These are phyloP conservation scores for Verticillium longisporum DNA, from an alignment of 2,329 filamentous ascomycete species.

Conservation along the genomic window DNA sequence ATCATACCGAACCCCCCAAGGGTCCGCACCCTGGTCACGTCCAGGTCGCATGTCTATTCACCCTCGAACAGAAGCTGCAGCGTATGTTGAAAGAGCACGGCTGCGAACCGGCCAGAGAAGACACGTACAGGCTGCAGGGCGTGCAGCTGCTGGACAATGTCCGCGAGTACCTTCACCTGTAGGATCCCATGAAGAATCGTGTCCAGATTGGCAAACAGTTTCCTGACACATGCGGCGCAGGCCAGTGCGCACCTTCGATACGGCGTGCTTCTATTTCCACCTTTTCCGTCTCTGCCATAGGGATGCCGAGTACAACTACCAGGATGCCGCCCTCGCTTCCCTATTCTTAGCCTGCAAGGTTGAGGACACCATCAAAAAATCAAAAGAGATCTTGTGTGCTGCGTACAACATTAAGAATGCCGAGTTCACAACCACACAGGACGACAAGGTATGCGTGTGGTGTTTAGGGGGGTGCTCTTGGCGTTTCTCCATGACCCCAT, in stretches of 20 bases:
- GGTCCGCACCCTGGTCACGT: conserved; percentile 42
- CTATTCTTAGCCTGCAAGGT: conserved; percentile 94
- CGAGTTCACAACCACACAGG: conserved; percentile 63
- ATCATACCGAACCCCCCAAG: conserved; percentile 11
- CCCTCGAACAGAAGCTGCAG: conserved; percentile 74
- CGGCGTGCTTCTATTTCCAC: conserved; percentile 88
- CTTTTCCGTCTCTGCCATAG: conserved; percentile 82
- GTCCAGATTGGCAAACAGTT: not conserved
- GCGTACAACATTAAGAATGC: conserved; percentile 75
- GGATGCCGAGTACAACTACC: conserved; percentile 78
- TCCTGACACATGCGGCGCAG: conserved; percentile 31
- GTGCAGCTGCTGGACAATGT: conserved; percentile 86
- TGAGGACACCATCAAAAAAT: conserved; percentile 97
- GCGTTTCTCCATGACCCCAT: not conserved
- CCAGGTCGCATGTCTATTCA: conserved; percentile 58
- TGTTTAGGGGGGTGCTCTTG: not conserved
- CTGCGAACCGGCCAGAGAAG: conserved; percentile 72
- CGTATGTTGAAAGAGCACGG: conserved; percentile 62
- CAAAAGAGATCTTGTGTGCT: conserved; percentile 83
- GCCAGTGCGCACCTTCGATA: conserved; percentile 86
- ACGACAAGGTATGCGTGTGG: conserved; percentile 62
- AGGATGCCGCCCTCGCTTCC: conserved; percentile 82
- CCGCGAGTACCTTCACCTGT: conserved; percentile 72
- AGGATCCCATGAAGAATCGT: conserved; percentile 24
- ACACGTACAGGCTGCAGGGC: conserved; percentile 74